Conservation (phyloP, 768 basidiomycete species). For the Gelatoporia subvermispora region DNA sequence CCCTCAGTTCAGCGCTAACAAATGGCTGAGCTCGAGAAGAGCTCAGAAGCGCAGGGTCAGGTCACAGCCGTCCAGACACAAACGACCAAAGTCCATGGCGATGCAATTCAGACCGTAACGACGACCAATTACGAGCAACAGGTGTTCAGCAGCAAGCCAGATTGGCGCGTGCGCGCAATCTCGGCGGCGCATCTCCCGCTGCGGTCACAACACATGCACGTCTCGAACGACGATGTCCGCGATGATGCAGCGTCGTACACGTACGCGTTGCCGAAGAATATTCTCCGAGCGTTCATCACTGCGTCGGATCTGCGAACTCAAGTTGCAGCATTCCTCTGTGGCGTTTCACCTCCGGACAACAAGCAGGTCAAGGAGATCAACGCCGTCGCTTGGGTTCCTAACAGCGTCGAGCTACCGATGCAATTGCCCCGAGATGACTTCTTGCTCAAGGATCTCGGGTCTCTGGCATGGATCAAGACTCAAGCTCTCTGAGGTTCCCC, state of each 20-base stretch:
- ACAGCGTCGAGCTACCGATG: slow-evolving; percentile 84
- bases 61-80: slow-evolving; percentile 96
- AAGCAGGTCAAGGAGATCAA: slow-evolving; percentile 99
- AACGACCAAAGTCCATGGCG: slow-evolving; percentile 97
- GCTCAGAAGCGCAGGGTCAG: slow-evolving; percentile 88
- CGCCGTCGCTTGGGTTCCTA: slow-evolving; percentile 93
- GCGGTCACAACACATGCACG: slow-evolving; percentile 97
- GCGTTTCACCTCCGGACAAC: slow-evolving; percentile 90
- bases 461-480: slow-evolving; percentile 95
- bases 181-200: slow-evolving; percentile 94
- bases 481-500: slow-evolving; percentile 89
- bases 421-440: slow-evolving; percentile 93
- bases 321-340: slow-evolving; percentile 91
- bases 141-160: slow-evolving; percentile 98
- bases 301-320: slow-evolving; percentile 94
- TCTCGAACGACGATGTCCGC: slow-evolving; percentile 98
- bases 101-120: slow-evolving; percentile 91
- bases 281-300: slow-evolving; percentile 88
- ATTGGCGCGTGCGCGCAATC: slow-evolving; percentile 98
- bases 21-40: slow-evolving; percentile 98
- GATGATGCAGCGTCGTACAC: slow-evolving; percentile 95
- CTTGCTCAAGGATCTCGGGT: slow-evolving; percentile 91
- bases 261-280: slow-evolving; percentile 95
- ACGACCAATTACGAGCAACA: slow-evolving; percentile 98
- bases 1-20: slow-evolving; percentile 96